phyloP scores from a whole-genome alignment of 331 rosid species.

The Malus hybrid region DNA sequence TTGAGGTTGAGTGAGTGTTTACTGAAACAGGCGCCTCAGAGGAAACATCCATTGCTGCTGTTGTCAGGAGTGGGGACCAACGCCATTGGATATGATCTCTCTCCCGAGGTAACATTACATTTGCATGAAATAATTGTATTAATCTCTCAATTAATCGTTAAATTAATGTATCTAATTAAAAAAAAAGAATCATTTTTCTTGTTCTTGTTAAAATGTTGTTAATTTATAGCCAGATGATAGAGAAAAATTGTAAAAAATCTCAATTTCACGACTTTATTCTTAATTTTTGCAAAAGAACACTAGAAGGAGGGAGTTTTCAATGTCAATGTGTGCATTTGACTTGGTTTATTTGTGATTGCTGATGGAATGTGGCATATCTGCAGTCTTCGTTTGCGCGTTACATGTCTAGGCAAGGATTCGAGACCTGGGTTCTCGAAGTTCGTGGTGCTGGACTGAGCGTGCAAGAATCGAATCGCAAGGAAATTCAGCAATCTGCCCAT shows the following conservation, averaged over 20 bases:
- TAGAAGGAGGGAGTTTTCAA: background rate
- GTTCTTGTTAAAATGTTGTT: background rate
- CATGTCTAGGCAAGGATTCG: conserved; percentile 91
- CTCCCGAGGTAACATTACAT: conserved; percentile 49
- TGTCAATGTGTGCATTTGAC: background rate
- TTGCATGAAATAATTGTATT: background rate
- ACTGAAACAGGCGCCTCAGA: conserved; percentile 56
- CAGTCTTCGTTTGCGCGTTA: conserved; percentile 96
- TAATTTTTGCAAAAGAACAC: background rate
- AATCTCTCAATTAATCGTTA: background rate
- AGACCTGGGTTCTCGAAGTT: conserved; percentile 95
- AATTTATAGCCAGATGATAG: background rate
- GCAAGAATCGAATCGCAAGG: conserved; percentile 38
- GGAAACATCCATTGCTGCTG: conserved; percentile 83
- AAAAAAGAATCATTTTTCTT: too few species aligned
- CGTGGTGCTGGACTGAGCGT: conserved; percentile 97
- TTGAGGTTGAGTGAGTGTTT: background rate
- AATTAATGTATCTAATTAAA: background rate
- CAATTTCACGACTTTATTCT: background rate
- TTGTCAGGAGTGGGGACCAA: conserved; percentile 97
- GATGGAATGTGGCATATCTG: conserved; percentile 20
- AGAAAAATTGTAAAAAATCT: background rate
- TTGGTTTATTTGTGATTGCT: background rate
- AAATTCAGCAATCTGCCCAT: conserved; percentile 51
- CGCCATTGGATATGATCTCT: conserved; percentile 96